Percentiles rank a stretch among this genome's conserved stretches.
These are phyloP conservation scores for Aspergillus cavernicola DNA, from an alignment of 495 filamentous ascomycete species.

Conservation along the genomic window DNA sequence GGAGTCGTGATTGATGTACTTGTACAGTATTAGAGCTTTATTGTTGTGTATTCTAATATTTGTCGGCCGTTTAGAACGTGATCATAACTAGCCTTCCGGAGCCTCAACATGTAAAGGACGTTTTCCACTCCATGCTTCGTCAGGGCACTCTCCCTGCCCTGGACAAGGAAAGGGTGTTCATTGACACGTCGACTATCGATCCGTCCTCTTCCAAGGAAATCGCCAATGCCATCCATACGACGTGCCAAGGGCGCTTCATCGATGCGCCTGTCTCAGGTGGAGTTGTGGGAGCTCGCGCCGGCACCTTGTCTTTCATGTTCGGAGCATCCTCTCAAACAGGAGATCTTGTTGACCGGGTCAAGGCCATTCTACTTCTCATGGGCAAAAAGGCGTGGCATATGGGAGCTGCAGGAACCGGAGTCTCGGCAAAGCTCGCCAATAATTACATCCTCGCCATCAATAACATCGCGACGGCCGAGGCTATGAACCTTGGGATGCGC, in stretches of 20 bases:
- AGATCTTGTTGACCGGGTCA: conserved; percentile 56
- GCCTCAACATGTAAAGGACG: conserved; percentile 70
- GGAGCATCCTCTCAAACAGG: conserved; percentile 53
- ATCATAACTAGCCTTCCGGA: conserved; percentile 80
- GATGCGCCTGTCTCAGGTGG: conserved; percentile 86
- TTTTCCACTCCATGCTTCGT: conserved; percentile 63
- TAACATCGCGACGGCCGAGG: conserved; percentile 89
- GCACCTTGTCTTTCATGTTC: conserved; percentile 82
- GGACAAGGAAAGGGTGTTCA: conserved; percentile 59
- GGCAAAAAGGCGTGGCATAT: conserved; percentile 78
- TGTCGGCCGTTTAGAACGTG: conserved; percentile 53
- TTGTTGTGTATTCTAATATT: conserved; percentile 5
- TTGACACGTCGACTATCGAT: conserved; percentile 85
- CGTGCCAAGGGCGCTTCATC: conserved; percentile 58
- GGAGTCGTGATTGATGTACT: not conserved
- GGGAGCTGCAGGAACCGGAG: conserved; percentile 72
- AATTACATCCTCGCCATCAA: conserved; percentile 90
- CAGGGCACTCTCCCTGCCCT: conserved; percentile 34
- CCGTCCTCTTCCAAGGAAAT: conserved; percentile 69
- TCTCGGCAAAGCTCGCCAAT: conserved; percentile 86
- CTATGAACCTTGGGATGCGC: conserved; percentile 84
- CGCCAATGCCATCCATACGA: conserved; percentile 55
- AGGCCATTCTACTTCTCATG: conserved; percentile 68
- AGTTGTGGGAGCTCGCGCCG: conserved; percentile 73
- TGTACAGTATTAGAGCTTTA: not conserved